Conservation (phyloP, 1,284 basidiomycete genomes). For the Hemileia vastatrix region DNA sequence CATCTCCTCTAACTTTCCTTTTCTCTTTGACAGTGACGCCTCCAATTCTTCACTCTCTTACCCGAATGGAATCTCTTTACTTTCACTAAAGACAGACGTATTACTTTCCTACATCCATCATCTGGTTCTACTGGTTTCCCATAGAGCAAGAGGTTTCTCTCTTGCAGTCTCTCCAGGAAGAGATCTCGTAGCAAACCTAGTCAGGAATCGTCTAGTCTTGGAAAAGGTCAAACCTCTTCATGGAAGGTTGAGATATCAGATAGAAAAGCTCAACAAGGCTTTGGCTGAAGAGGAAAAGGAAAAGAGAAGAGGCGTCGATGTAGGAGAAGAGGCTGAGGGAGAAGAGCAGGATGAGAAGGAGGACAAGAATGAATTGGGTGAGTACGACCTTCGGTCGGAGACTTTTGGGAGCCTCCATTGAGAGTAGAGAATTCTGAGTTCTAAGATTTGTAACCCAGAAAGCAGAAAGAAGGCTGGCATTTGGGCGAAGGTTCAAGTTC, state of each 20-base stretch:
- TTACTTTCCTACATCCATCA: constrained; percentile 81
- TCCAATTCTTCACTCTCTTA: too few relatives aligned
- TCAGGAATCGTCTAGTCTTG: constrained; percentile 48
- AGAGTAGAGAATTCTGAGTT: too few relatives aligned
- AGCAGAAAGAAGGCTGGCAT: constrained; percentile 39
- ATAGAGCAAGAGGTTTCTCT: constrained; percentile 58
- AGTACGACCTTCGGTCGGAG: neutral
- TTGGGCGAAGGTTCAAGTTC: too few relatives aligned
- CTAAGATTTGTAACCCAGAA: constrained; percentile 36
- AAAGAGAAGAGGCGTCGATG: constrained; percentile 31
- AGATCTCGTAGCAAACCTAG: constrained; percentile 55
- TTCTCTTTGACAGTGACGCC: too few relatives aligned
- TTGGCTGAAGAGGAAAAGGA: constrained; percentile 29
- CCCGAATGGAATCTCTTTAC: constrained; percentile 73
- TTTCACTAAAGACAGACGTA: constrained; percentile 76
- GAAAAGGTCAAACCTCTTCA: constrained; percentile 57
- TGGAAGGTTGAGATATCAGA: constrained; percentile 79
- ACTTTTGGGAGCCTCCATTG: too few relatives aligned
- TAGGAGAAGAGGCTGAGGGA: constrained; percentile 32
- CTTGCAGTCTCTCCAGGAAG: constrained; percentile 54
- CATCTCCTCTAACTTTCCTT: too few relatives aligned
- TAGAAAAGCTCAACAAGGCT: constrained; percentile 72
- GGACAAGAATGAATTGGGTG: neutral
- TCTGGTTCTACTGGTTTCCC: constrained; percentile 62
- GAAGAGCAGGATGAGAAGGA: constrained; percentile 29